These are phyloP conservation scores for Ephemerocybe angulata DNA, from an alignment of 768 basidiomycete species.

Conservation along the genomic window DNA sequence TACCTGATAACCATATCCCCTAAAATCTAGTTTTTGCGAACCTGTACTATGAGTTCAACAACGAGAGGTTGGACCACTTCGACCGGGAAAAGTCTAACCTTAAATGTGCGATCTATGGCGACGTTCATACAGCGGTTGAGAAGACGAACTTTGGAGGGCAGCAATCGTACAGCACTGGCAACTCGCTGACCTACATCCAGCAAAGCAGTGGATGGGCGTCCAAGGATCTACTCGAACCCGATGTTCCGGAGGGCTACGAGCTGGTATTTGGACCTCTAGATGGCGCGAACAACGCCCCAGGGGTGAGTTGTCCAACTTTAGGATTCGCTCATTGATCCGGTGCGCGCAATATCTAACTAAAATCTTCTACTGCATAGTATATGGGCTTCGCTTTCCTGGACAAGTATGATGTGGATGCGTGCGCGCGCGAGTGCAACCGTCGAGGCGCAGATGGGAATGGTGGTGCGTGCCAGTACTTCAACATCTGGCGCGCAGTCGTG, in stretches of 20 bases:
- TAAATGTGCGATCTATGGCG: constrained; percentile 46
- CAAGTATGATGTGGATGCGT: constrained; percentile 44
- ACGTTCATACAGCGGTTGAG: constrained; percentile 39
- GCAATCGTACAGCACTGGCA: constrained; percentile 32
- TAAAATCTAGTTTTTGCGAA: constrained; percentile 41
- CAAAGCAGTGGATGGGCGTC: constrained; percentile 40
- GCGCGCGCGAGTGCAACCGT: constrained; percentile 41
- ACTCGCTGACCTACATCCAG: constrained; percentile 38
- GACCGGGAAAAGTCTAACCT: constrained; percentile 39
- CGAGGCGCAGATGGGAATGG: constrained; percentile 39
- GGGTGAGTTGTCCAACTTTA: constrained; percentile 31
- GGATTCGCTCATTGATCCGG: not conserved
- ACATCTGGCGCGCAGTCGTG: constrained; percentile 50
- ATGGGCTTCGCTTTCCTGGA: constrained; percentile 51
- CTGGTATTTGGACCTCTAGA: constrained; percentile 42
- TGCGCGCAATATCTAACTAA: not conserved
- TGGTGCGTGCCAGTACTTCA: constrained; percentile 49
- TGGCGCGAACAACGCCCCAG: constrained; percentile 46
- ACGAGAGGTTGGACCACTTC: constrained; percentile 36
- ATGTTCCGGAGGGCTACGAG: constrained; percentile 41
- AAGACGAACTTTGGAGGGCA: constrained; percentile 46
- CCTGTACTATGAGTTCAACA: constrained; percentile 48
- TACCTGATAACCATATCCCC: not conserved
- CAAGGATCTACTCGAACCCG: constrained; percentile 35
- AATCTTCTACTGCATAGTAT: constrained; percentile 30